These are phyloP conservation scores for Rhodotorula taiwanensis DNA, from an alignment of 768 basidiomycete species.

Conservation along the genomic window DNA sequence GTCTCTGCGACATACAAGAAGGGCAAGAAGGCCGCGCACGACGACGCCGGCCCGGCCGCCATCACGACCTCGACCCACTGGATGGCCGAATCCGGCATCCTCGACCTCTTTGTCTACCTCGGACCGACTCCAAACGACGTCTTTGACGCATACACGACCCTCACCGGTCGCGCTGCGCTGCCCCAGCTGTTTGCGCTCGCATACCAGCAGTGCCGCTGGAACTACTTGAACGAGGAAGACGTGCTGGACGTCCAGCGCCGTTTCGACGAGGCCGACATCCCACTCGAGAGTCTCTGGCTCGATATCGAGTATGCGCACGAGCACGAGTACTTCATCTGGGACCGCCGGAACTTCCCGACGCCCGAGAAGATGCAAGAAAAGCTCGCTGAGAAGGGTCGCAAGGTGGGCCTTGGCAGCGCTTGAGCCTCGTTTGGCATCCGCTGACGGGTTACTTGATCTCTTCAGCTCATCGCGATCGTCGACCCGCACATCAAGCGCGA, in stretches of 20 bases:
- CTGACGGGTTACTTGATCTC: neutral
- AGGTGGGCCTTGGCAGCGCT: slow-evolving; percentile 52
- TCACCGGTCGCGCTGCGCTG: slow-evolving; percentile 81
- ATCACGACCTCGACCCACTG: slow-evolving; percentile 79
- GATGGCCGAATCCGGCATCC: slow-evolving; percentile 94
- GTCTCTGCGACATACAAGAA: slow-evolving; percentile 42
- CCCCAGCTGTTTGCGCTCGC: slow-evolving; percentile 86
- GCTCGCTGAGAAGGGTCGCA: slow-evolving; percentile 73
- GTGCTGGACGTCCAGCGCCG: slow-evolving; percentile 72
- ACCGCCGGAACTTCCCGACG: slow-evolving; percentile 82
- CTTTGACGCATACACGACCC: slow-evolving; percentile 72
- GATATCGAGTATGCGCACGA: slow-evolving; percentile 88
- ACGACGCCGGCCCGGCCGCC: slow-evolving; percentile 5
- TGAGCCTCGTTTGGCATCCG: neutral
- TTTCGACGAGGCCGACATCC: slow-evolving; percentile 91
- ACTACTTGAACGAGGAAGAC: slow-evolving; percentile 86
- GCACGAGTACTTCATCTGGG: slow-evolving; percentile 97
- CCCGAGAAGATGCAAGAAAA: slow-evolving; percentile 88
- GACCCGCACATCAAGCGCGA: slow-evolving; percentile 92
- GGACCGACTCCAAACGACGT: slow-evolving; percentile 77
- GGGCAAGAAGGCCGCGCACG: neutral
- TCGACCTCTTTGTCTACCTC: slow-evolving; percentile 87
- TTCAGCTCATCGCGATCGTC: slow-evolving; percentile 91
- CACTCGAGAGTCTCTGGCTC: slow-evolving; percentile 93
- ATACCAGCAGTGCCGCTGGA: slow-evolving; percentile 98